A percentile compares a stretch with the other conserved stretches of the same genome.
Conservation (phyloP, 768 basidiomycete genomes). For the Rhizopogon vesiculosus region DNA sequence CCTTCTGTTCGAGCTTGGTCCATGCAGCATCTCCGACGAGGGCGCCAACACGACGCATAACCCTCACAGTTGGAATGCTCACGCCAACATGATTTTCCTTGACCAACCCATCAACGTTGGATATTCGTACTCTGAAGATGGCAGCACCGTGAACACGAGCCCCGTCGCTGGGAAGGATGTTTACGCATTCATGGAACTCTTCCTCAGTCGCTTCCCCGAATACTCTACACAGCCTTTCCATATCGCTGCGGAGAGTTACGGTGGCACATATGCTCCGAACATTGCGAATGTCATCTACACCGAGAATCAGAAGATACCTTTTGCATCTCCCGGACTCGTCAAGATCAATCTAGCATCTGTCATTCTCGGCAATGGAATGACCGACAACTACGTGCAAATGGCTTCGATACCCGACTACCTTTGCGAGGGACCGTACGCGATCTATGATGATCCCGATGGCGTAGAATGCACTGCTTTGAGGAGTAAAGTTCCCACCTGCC, state of each 20-base stretch:
- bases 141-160: slow-evolving; percentile 69
- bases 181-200: slow-evolving; percentile 77
- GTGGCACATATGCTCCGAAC: slow-evolving; percentile 79
- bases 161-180: slow-evolving; percentile 90
- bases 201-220: slow-evolving; percentile 71
- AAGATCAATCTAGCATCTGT: slow-evolving; percentile 80
- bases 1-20: slow-evolving; percentile 89
- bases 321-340: slow-evolving; percentile 44
- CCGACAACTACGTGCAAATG: slow-evolving; percentile 81
- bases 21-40: slow-evolving; percentile 67
- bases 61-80: slow-evolving; percentile 79
- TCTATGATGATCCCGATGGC: slow-evolving; percentile 67
- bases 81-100: slow-evolving; percentile 58
- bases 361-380: slow-evolving; percentile 84
- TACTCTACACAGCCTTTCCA: slow-evolving; percentile 72
- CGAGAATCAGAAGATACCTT: slow-evolving; percentile 59
- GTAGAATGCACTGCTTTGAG: slow-evolving; percentile 62
- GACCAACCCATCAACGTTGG: slow-evolving; percentile 87
- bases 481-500: slow-evolving; percentile 67
- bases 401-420: slow-evolving; percentile 77
- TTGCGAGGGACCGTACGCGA: slow-evolving; percentile 77
- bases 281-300: slow-evolving; percentile 80
- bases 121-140: slow-evolving; percentile 79
- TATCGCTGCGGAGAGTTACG: slow-evolving; percentile 76
- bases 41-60: slow-evolving; percentile 72